Evolutionary conservation across 352 stramenopile genomes (phyloP), one percentile per base, ranked within the genome.

Genomic region (Phytophthora macrochlamydospora): DNA sequence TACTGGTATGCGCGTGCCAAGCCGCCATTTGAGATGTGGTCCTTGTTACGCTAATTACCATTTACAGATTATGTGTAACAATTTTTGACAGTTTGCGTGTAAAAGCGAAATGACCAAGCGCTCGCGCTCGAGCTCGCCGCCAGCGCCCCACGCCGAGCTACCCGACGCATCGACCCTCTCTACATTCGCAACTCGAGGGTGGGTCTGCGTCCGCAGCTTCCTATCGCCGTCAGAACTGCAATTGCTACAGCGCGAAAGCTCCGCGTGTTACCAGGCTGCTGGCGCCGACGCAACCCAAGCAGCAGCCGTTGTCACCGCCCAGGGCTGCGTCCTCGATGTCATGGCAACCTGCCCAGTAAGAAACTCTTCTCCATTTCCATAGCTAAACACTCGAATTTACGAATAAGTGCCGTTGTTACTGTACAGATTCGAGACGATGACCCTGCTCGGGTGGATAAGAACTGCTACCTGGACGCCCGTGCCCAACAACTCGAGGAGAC

Each of bases 311-410:
- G 60, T 79, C 18, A 44, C 54, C 30, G 44, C 51, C 3, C 63
- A 73, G n/a, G 82, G 82, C 32, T 91, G 82, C 44, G 79, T 91
- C n/a, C 31, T 91, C 18, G 82, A 91, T 38, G 56, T 80, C 18
- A 77, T 91, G 67, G 75, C 78, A n/a, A 62, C 83, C 3, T 84
- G 57, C 69, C 82, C 79, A 37, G 79, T 90, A 49, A 29, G 70
- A 3, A 0, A 33, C 2, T 7, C 12, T 43, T 30, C 37, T 13
- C 28, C 44, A 33, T 7, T 24, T 24, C 18, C 18, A 24, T 24
- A 24, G 18, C 18, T 24, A 24, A 24, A 24, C 18, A 24, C 18
- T 24, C 18, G 18, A 24, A 24, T 24, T 24, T 24, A 24, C 18
- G 18, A 24, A 24, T 24, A 24, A 24, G 18, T 49, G 9, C 18